Percentiles rank a stretch among this genome's conserved stretches.
Conservation (phyloP, 495 filamentous ascomycete genomes). For the Xeromyces bisporus region DNA sequence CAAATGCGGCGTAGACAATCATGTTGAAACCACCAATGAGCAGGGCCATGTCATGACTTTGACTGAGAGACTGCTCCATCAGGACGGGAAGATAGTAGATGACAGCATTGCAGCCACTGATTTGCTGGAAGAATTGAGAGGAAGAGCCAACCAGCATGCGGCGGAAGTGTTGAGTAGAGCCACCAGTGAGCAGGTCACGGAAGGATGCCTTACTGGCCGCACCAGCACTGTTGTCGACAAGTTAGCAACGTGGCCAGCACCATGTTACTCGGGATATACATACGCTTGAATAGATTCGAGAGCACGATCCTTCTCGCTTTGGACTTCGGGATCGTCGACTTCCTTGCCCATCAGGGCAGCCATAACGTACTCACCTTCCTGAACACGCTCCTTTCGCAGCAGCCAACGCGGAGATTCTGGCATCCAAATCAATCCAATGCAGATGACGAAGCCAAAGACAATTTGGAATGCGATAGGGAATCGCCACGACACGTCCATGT, state of each 20-base stretch:
- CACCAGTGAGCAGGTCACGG: constrained; percentile 25
- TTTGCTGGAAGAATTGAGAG: constrained; percentile 68
- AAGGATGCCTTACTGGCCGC: constrained; percentile 18
- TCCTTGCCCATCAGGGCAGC: constrained; percentile 48
- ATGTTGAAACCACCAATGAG: constrained; percentile 71
- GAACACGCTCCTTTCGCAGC: constrained; percentile 45
- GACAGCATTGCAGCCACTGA: constrained; percentile 62
- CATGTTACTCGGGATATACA: constrained; percentile 15
- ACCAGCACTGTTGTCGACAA: constrained; percentile 18
- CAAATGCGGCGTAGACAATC: constrained; percentile 67
- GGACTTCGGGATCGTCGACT: constrained; percentile 38
- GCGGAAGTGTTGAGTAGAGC: constrained; percentile 28
- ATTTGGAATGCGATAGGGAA: constrained; percentile 77
- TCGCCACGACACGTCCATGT: constrained; percentile 49
- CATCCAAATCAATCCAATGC: constrained; percentile 44
- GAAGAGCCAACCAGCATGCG: constrained; percentile 36
- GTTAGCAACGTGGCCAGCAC: neutral
- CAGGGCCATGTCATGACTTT: constrained; percentile 45
- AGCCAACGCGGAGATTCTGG: constrained; percentile 70
- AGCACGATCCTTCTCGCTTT: constrained; percentile 48
- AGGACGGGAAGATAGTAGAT: constrained; percentile 78
- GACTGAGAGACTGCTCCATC: constrained; percentile 47
- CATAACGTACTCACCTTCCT: constrained; percentile 53
- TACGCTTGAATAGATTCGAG: constrained; percentile 59
- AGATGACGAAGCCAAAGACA: constrained; percentile 51